Evolutionary conservation across 768 basidiomycete genomes (phyloP), one percentile per base, ranked within the genome.

Genomic region (Chalciporus chontae): DNA sequence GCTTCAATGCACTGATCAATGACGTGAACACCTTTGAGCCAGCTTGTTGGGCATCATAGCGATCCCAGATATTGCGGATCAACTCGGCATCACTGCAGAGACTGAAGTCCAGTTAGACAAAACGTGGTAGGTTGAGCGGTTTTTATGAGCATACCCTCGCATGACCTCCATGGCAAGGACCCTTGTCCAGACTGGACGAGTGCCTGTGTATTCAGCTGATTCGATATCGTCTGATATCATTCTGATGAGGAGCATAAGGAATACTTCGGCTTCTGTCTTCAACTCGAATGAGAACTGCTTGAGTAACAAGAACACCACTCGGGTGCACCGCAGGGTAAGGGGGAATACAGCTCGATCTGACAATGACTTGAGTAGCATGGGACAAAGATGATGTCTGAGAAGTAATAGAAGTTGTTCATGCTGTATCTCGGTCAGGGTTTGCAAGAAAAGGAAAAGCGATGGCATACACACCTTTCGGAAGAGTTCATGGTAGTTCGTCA

Each of bases 111-210:
- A 15, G 55, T 64, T 19, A 58, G 39, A 31, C 1, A 3, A 21
- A 17, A 46, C 8, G 34, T 8, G 29, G 2, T 7, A 29, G 2
- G 49, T 26, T 13, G 5, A 29, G 6, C 4, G 23, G 43, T 29
- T 15, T 26, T 9, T 37, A 23, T 10, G 17, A 32, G 55, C 68
- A 32, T 59, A 88, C 85, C 92, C 94, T 65, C 94, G 75, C 72
- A 95, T 83, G 40, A 94, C 87, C 64, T 98, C 94, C 83, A 95
- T 84, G 2, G 91, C 85, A 8, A 98, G 75, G 0, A 95, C 91
- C 14, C 93, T 76, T 75, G 92, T 88, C 94, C 94, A 98, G 26
- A 75, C 66, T 1, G 92, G 89, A 24, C 83, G 77, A 46, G 61
- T 47, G 8, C 58, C 52, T 24, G 45, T 47, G 70, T 59, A 59